Conservation (phyloP, 2,329 filamentous ascomycete species). For the Ceratocystis destructans region DNA sequence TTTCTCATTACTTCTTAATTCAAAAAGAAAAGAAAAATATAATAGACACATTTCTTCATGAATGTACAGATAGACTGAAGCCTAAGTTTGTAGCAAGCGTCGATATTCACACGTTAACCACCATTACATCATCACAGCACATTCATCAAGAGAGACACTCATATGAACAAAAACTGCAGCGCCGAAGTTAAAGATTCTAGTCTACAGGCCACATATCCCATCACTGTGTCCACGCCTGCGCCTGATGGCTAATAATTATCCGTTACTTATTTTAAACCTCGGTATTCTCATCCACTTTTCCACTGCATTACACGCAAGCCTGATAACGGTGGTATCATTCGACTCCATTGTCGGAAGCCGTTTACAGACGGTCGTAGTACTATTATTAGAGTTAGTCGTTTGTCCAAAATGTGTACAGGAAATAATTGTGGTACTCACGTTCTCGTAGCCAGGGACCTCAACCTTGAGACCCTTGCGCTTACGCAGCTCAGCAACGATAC, state of each 20-base stretch:
- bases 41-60: too few relatives aligned
- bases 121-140: not conserved
- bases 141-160: not conserved
- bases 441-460: slow-evolving; percentile 81
- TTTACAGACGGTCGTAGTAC: slow-evolving; percentile 19
- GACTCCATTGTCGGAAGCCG: slow-evolving; percentile 16
- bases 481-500: slow-evolving; percentile 76
- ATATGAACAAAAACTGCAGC: slow-evolving; percentile 16
- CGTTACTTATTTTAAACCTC: slow-evolving; percentile 17
- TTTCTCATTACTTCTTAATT: too few relatives aligned
- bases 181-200: slow-evolving; percentile 18
- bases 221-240: slow-evolving; percentile 13
- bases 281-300: slow-evolving; percentile 19
- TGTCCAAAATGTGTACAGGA: not conserved
- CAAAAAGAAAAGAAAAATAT: too few relatives aligned
- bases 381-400: slow-evolving; percentile 6
- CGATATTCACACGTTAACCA: not conserved
- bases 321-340: slow-evolving; percentile 18
- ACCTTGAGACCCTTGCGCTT: slow-evolving; percentile 99
- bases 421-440: slow-evolving; percentile 46
- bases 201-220: slow-evolving; percentile 17
- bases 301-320: slow-evolving; percentile 17
- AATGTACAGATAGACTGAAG: too few relatives aligned
- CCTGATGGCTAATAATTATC: slow-evolving; percentile 10
- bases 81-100: not conserved